Conservation (phyloP, 805 yeast species). For the Ogataea polymorpha region DNA sequence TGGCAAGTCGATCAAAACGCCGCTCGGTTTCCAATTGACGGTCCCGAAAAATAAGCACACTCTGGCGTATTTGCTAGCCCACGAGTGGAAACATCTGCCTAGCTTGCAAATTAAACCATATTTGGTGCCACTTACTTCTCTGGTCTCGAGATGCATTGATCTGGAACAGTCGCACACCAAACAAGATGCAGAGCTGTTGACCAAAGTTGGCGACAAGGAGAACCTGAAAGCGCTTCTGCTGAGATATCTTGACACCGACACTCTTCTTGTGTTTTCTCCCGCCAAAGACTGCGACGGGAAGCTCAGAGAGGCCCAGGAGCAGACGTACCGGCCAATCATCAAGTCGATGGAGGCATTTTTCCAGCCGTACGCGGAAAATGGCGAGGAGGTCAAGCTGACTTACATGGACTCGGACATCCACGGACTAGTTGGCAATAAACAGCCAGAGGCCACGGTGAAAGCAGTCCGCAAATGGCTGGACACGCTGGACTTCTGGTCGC, state of each 20-base stretch:
- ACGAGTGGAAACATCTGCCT: conserved; percentile 84
- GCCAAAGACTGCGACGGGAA: conserved; percentile 75
- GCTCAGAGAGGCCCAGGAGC: conserved; percentile 76
- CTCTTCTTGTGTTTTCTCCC: conserved; percentile 84
- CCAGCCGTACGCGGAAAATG: conserved; percentile 36
- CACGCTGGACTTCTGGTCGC: conserved; percentile 64
- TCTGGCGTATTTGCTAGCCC: conserved; percentile 71
- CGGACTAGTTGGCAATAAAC: conserved; percentile 80
- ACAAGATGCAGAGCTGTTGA: conserved; percentile 45
- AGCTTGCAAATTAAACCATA: conserved; percentile 68
- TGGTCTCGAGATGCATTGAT: conserved; percentile 85
- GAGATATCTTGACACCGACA: conserved; percentile 91
- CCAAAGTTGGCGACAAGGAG: conserved; percentile 61
- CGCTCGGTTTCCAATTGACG: conserved; percentile 67
- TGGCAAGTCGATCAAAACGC: conserved; percentile 75
- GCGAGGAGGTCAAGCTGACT: conserved; percentile 39
- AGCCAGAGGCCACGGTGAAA: conserved; percentile 52
- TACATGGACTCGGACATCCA: conserved; percentile 76
- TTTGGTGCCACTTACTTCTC: conserved; percentile 80
- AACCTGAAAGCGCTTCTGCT: conserved; percentile 59
- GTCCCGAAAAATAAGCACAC: conserved; percentile 58
- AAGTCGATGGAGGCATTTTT: conserved; percentile 60
- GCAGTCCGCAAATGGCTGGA: conserved; percentile 66
- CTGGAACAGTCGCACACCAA: conserved; percentile 41
- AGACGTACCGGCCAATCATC: conserved; percentile 72